Conservation (phyloP, 352 stramenopile species). For the Phytopythium litorale region DNA sequence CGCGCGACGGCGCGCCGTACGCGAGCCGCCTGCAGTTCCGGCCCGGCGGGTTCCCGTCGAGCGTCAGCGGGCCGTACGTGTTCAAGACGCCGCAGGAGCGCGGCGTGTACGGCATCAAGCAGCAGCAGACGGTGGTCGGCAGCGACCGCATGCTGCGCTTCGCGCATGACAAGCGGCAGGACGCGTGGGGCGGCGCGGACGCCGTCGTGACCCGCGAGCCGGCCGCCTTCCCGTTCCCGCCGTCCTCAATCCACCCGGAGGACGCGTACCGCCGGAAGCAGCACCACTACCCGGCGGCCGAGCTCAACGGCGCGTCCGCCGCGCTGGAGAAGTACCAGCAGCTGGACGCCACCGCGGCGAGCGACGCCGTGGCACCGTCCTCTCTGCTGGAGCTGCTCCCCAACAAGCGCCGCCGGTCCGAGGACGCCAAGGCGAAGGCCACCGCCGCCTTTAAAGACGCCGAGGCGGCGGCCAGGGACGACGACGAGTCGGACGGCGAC, state of each 20-base stretch:
- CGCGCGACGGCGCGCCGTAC: neutral
- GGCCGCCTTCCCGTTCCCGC: neutral
- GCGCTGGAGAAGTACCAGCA: slow-evolving; percentile 3
- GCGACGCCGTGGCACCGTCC: neutral
- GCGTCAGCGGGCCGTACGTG: slow-evolving; percentile 12
- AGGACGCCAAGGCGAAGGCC: slow-evolving; percentile 4
- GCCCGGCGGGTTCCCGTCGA: slow-evolving; percentile 6
- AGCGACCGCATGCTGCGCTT: slow-evolving; percentile 20
- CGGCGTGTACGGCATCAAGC: slow-evolving; percentile 5
- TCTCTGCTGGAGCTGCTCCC: slow-evolving; percentile 14
- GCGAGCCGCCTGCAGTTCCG: neutral
- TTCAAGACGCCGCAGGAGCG: slow-evolving; percentile 6
- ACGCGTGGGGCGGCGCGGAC: neutral
- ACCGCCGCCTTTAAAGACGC: neutral
- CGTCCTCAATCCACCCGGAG: neutral
- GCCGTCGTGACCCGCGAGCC: neutral
- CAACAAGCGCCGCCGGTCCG: slow-evolving; percentile 20
- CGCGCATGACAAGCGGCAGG: slow-evolving; percentile 20
- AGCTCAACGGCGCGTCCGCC: slow-evolving; percentile 2
- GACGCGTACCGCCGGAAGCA: neutral
- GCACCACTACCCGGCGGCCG: slow-evolving; percentile 2
- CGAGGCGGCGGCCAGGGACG: slow-evolving; percentile 1
- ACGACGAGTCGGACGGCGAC: slow-evolving; percentile 3
- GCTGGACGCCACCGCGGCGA: neutral
- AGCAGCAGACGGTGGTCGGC: slow-evolving; percentile 8